Base-by-base conservation (phyloP, 2,329 filamentous ascomycete species). In the Colletotrichum sp. region DNA sequence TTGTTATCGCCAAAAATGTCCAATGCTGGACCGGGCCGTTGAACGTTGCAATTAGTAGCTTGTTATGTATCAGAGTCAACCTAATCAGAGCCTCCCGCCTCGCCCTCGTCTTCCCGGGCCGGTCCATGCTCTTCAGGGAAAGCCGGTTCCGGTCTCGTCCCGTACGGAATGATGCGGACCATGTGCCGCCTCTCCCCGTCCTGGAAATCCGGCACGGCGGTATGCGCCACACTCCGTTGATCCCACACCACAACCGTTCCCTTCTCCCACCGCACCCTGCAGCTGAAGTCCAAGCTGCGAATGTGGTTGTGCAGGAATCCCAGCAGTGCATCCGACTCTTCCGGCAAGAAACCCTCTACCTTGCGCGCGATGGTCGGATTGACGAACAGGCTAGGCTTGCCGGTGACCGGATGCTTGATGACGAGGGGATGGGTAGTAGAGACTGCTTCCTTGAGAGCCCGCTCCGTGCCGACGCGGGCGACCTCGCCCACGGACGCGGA, bases 401-500 rank as follows among this genome's bases (percentile, higher is more conserved):
- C 80, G 0, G 81, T 83, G 0, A 83, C 82, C 0, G 82, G 82
- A 12, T 83, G 82, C 11, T 71, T 75, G 28, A 82, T 83, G 1
- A 83, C 78, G 0, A 83, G 74, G 0, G 82, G 81, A 4, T 83
- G 82, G 0, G 79, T 82, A 0, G 80, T 77, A 8, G 78, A 82
- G 19, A 82, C 81, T 0, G 81, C 81, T 63, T 83, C 82, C 4
- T 77, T 78, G 1, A 82, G 22, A 0, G 81, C 82, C 1, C 81
- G 79, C 28, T 83, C 81, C 1, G 78, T 68, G 0, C 81, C 82
- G 0, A 83, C 78, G 28, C 82, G 76, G 6, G 77, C 77, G 0
- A 83, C 80, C 3, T 83, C 81, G 0, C 81, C 82, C n/a, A 81
- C 80, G 0, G 81, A 83, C 0, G 81, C 82, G 0, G 82, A 83